Base-by-base conservation (phyloP, 2,329 filamentous ascomycete genomes). In the Furcasterigmium furcatum region DNA sequence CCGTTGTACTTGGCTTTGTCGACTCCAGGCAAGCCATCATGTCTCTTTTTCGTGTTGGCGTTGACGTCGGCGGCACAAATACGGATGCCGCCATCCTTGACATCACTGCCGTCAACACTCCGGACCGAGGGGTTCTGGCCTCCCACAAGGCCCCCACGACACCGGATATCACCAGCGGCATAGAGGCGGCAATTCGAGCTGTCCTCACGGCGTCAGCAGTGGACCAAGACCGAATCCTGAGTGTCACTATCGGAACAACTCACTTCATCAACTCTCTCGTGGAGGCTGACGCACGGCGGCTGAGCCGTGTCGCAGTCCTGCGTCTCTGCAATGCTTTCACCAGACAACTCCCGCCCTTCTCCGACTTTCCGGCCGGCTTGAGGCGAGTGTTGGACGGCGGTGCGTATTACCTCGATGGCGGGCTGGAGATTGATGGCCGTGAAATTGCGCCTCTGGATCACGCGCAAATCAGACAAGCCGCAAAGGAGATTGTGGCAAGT, bases 181-280 rank as follows among this genome's bases (percentile, higher is more conserved):
- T 78, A 22, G 64, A 71, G 49, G 54, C 56, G 9, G 71, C 72
- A n/a, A 72, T 77, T 46, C 53, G 61, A 10, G 64, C 65, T 9
- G 67, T 77, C 0, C 55, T 78, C 4, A 49, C 51, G 5, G 60
- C 62, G 21, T 68, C 71, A 1, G 49, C 55, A 0, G 57, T 73
- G 38, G 61, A 68, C 24, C 59, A 65, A 36, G 51, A 51, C 19
- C 61, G 64, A 13, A 66, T 78, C 5, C 55, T 70, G 32, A 72
- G 68, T 29, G 71, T 78, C 12, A 72, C 71, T 3, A 73, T 78
- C 49, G 74, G 75, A 21, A 75, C 72, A 3, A 72, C 70, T 0
- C 72, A 74, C 52, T 76, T 76, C 48, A 69, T 76, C 53, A 76
- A 76, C 54, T 72, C 73, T 0, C 62, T 76, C 7, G 63, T 75